Base-by-base conservation (phyloP, 495 filamentous ascomycete species). In the Penicillium argentinense region DNA sequence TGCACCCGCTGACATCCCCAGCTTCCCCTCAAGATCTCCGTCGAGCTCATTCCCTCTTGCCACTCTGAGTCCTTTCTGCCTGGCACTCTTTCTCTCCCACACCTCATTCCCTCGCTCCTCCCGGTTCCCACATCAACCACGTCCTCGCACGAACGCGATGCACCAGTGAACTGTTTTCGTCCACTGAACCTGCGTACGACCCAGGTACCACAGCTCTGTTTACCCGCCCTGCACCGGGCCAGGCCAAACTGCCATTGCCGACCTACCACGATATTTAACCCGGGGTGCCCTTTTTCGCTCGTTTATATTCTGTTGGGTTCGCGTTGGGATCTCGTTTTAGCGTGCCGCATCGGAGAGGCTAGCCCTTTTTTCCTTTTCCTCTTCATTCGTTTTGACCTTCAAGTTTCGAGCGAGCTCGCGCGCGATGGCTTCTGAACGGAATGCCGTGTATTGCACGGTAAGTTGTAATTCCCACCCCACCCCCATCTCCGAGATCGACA, bases 361-460 rank as follows among this genome's bases (percentile, higher is more conserved):
- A n/a, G n/a, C 19, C 11, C 23, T 43, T 27, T 34, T 45, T 47
- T 48, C 23, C 25, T 37, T 33, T 32, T 32, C 6, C 22, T 53
- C 28, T 41, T 42, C 17, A 37, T 39, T 39, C 33, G 23, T 27
- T 37, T 12, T 13, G 24, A 13, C 17, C 11, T 29, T 42, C 24
- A 18, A 9, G 13, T 11, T 38, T 54, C 28, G 51, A 39, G 24
- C n/a, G 45, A 32, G 23, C n/a, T 30, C 39, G 32, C n/a, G 47
- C 59, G 55, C 40, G 34, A 73, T 73, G 69, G 59, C 30, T 44
- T 52, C 57, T 56, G 55, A 60, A 30, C 58, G 57, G 40, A 47
- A 44, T 57, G 60, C 58, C n/a, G 80, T 78, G 16, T 84, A 84
- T 62, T 82, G 78, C 72, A 84, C 80, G 54, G 80, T 82, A 50